Evolutionary conservation across 1,284 basidiomycete genomes (phyloP), one percentile per base, ranked within the genome.

Genomic region (Puccinia triticina): DNA sequence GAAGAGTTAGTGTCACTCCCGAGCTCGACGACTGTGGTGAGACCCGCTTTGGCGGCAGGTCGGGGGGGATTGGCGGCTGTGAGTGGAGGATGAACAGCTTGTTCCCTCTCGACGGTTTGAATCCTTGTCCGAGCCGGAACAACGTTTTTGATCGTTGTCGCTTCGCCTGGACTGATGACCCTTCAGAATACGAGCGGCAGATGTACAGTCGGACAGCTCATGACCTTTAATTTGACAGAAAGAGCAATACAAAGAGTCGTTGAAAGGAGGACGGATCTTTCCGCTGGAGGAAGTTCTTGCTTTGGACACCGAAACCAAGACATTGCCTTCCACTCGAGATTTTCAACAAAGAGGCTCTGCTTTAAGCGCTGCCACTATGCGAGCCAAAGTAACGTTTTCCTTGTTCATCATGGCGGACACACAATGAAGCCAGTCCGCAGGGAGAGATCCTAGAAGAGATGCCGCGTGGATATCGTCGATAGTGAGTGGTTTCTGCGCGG

Each of bases 331-430:
- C 7, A 14, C 7, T 40, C 37, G 29, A 2, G 32, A 43, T 43
- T 69, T 69, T 21, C 40, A 11, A 2, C 40, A 11, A 37, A 69
- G 32, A 7, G 18, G 72, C 32, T 10, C 11, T n/a, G n/a, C n/a
- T n/a, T n/a, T n/a, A n/a, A n/a, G n/a, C n/a, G n/a, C n/a, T n/a
- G n/a, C n/a, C n/a, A n/a, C n/a, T n/a, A n/a, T n/a, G n/a, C n/a
- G n/a, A n/a, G n/a, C n/a, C n/a, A n/a, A n/a, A n/a, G n/a, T 29
- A 16, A 74, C n/a, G 5, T 32, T 2, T 11, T 7, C n/a, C 18
- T 57, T 18, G 18, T 74, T 50, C 72, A 74, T 74, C 48, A 74
- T 50, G 8, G 43, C 7, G 7, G 43, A 46, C 29, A 59, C 40
- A 46, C 50, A 57, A 4, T 5, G 8, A 14, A 75, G 50, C 73